Percentiles rank a stretch among this genome's conserved stretches.
phyloP scores from a whole-genome alignment of 116 monocot genomes.

The Papilionanthe hybrid region DNA sequence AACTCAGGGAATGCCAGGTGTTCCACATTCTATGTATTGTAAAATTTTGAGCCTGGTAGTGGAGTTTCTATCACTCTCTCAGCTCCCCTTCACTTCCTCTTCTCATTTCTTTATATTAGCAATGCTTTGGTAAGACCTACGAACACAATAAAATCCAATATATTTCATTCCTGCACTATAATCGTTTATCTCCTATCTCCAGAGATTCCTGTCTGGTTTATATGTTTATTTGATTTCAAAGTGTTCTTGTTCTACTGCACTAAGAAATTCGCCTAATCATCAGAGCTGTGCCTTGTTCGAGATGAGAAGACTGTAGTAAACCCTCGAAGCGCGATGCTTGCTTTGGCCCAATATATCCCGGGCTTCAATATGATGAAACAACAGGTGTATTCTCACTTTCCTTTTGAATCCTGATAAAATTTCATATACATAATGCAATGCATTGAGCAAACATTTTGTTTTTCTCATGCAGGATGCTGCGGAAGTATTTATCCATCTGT shows the following conservation, averaged over 20 bases:
- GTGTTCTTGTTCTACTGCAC: slow-evolving; percentile 1
- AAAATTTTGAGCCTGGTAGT: no score
- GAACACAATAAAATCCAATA: no score
- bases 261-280: slow-evolving; percentile 10
- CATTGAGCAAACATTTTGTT: neutral
- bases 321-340: slow-evolving; percentile 70
- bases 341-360: slow-evolving; percentile 47
- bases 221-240: neutral
- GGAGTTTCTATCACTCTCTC: no score
- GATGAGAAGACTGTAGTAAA: slow-evolving; percentile 50
- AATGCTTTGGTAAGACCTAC: no score
- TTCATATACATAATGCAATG: neutral
- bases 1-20: no score
- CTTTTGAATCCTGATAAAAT: slow-evolving; percentile 1
- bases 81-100: no score
- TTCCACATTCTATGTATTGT: no score
- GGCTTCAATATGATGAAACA: slow-evolving; percentile 75
- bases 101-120: no score
- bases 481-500: slow-evolving; percentile 78
- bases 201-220: neutral
- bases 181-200: neutral
- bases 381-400: slow-evolving; percentile 44
- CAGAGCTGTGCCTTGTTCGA: slow-evolving; percentile 47
- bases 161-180: neutral
- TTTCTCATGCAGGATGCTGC: slow-evolving; percentile 68